Conservation (phyloP, 192 early-diverging fungal genomes). For the Podila epigama region DNA sequence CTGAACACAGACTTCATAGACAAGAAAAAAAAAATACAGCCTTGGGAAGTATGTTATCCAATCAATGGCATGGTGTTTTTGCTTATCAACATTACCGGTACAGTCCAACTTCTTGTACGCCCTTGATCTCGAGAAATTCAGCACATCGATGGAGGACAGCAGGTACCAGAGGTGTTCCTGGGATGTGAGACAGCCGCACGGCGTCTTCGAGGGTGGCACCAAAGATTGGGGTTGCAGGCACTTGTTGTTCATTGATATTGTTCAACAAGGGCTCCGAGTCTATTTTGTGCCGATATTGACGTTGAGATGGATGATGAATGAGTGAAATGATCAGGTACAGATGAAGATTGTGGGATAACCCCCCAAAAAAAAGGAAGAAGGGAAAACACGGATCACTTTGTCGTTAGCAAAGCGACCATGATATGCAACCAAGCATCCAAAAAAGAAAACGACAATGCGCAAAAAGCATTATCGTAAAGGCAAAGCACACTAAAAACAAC, state of each 20-base stretch:
- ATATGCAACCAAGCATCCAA: too few relatives aligned
- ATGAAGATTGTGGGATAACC: too few relatives aligned
- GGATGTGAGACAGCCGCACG: slow-evolving; percentile 29
- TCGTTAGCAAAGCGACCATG: too few relatives aligned
- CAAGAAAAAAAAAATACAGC: too few relatives aligned
- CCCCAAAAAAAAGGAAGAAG: not conserved
- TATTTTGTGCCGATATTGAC: not conserved
- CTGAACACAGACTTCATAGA: too few relatives aligned
- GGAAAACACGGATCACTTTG: too few relatives aligned
- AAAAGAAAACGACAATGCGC: too few relatives aligned
- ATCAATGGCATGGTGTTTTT: not conserved
- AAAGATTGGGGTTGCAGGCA: slow-evolving; percentile 15
- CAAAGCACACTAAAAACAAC: too few relatives aligned
- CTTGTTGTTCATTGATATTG: not conserved
- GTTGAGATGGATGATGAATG: not conserved
- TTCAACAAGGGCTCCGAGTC: slow-evolving; percentile 34
- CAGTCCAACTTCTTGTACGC: slow-evolving; percentile 43
- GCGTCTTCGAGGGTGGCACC: slow-evolving; percentile 29
- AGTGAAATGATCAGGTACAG: not conserved
- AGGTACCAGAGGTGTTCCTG: slow-evolving; percentile 32
- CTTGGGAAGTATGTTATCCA: too few relatives aligned
- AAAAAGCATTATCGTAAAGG: too few relatives aligned
- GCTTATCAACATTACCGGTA: slow-evolving; percentile 31
- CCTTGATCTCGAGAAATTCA: slow-evolving; percentile 32
- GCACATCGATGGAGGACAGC: slow-evolving; percentile 45